These are phyloP conservation scores for Penicillium verrucosum DNA, from an alignment of 2,329 filamentous ascomycete genomes.

Conservation along the genomic window DNA sequence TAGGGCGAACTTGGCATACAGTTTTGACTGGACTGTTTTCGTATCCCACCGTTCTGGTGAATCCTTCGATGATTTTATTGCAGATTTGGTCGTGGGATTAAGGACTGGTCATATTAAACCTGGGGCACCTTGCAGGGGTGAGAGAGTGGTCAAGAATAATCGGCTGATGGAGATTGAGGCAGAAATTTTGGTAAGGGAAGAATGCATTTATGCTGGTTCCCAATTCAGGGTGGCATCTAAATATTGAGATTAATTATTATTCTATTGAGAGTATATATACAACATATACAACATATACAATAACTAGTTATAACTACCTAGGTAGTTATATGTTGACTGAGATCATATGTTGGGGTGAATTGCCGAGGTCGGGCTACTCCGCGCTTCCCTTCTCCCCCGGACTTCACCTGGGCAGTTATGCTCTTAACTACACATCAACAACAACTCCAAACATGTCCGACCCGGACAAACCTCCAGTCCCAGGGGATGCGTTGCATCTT, in stretches of 20 bases:
- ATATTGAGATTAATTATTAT: not conserved
- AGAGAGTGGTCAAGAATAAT: constrained; percentile 46
- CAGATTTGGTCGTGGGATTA: constrained; percentile 42
- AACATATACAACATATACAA: too few relatives aligned
- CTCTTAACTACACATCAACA: not conserved
- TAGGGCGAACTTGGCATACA: constrained; percentile 31
- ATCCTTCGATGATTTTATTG: constrained; percentile 46
- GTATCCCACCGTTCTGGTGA: constrained; percentile 46
- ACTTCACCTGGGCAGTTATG: not conserved
- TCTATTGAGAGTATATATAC: not conserved
- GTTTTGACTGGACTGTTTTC: constrained; percentile 41
- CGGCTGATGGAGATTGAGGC: constrained; percentile 45
- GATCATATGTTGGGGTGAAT: not conserved
- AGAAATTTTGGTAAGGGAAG: constrained; percentile 25
- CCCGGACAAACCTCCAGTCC: constrained; percentile 13
- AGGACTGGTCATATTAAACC: constrained; percentile 43
- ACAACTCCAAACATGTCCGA: constrained; percentile 24
- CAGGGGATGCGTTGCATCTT: constrained; percentile 24
- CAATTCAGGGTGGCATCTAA: not conserved
- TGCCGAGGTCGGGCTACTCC: constrained; percentile 5
- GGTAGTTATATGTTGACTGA: not conserved
- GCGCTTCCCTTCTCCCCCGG: constrained; percentile 4
- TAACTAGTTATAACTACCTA: too few relatives aligned
- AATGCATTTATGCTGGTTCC: not conserved
- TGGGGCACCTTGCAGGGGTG: constrained; percentile 41